These are phyloP conservation scores for Hyaloscypha hepaticicola DNA, from an alignment of 495 filamentous ascomycete genomes.

Conservation along the genomic window DNA sequence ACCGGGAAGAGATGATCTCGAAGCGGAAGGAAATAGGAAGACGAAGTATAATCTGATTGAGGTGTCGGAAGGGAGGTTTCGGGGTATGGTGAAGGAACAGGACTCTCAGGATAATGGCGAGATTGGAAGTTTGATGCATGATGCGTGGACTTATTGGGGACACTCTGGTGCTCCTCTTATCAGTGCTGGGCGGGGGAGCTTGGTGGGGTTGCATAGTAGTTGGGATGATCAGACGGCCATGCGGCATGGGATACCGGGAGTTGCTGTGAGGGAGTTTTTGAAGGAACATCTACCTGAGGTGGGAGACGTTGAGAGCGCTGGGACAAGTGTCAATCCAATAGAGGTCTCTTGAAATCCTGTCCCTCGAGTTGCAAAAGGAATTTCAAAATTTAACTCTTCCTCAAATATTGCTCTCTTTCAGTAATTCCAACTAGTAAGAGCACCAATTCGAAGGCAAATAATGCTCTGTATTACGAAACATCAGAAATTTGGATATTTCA, in stretches of 20 bases:
- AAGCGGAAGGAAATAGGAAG: constrained; percentile 29
- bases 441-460: no score
- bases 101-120: constrained; percentile 43
- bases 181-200: constrained; percentile 26
- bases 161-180: constrained; percentile 44
- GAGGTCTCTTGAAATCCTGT: neutral
- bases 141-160: constrained; percentile 51
- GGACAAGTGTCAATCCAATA: neutral
- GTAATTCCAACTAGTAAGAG: no score
- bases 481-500: no score
- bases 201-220: constrained; percentile 44
- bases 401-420: no score
- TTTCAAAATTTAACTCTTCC: no score
- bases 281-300: neutral
- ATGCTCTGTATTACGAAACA: no score
- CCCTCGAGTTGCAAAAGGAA: no score
- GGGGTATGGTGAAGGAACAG: constrained; percentile 35
- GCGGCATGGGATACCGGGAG: constrained; percentile 39
- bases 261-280: constrained; percentile 31
- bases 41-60: constrained; percentile 42
- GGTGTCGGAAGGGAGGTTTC: constrained; percentile 36
- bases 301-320: neutral
- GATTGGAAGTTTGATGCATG: constrained; percentile 44
- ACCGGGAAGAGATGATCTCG: constrained; percentile 42
- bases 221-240: constrained; percentile 45